These are phyloP conservation scores for Rhizoctonia solani DNA, from an alignment of 1,284 basidiomycete species.

Conservation along the genomic window DNA sequence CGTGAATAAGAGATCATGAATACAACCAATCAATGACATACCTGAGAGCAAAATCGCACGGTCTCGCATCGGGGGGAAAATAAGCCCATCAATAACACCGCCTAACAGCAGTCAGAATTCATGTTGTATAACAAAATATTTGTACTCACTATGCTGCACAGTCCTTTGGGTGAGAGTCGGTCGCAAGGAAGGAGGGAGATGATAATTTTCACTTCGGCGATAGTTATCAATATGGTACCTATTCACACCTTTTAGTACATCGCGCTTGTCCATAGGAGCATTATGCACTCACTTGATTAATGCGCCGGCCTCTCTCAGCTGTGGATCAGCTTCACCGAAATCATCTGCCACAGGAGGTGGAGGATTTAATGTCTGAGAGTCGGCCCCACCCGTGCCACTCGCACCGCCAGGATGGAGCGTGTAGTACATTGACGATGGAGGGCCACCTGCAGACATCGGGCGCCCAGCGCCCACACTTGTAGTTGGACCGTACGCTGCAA, in stretches of 20 bases:
- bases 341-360: constrained; percentile 39
- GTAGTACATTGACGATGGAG: constrained; percentile 25
- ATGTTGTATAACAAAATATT: neutral
- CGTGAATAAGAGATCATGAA: constrained; percentile 10
- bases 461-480: constrained; percentile 1
- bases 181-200: constrained; percentile 81
- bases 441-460: constrained; percentile 20
- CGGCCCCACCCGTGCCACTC: neutral
- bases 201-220: constrained; percentile 64
- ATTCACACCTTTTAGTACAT: no score
- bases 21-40: constrained; percentile 47
- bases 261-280: no score
- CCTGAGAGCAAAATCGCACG: constrained; percentile 85
- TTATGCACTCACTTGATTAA: constrained; percentile 63
- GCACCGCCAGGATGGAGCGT: constrained; percentile 4
- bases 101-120: constrained; percentile 51
- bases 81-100: constrained; percentile 84
- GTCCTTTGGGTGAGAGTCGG: constrained; percentile 86
- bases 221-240: constrained; percentile 89
- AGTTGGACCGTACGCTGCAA: neutral
- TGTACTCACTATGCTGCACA: constrained; percentile 72
- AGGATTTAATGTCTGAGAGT: constrained; percentile 50
- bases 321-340: constrained; percentile 57
- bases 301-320: constrained; percentile 75
- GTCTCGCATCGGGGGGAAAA: constrained; percentile 85